Base-by-base conservation (phyloP, 1,284 basidiomycete genomes). In the Cystobasidium slooffiae region DNA sequence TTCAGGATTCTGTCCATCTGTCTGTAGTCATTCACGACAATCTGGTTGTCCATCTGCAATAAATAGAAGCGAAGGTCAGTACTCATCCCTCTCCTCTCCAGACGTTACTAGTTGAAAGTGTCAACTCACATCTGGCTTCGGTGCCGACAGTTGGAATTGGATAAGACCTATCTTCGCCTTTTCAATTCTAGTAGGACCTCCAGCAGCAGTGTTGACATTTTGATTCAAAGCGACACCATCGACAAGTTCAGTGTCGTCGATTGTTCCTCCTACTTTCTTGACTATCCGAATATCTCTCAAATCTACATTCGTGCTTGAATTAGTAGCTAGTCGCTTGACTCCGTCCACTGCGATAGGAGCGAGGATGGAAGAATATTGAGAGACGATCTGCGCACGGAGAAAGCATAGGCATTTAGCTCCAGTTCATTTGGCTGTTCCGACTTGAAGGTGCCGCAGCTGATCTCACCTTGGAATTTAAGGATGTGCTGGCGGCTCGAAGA, bases 1-100 rank as follows among this genome's bases (percentile, higher is more conserved):
- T 99, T 99, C 83, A 99, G 90, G 77, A 99, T 96, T 84, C 97
- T 98, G 87, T 99, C 97, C 96, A 99, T 99, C 84, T 99, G 97
- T 49, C 97, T 90, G 86, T 99, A 99, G 84, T 99, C 96, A 80
- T 97, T 99, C 79, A 99, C 97, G 56, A 99, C 91, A 61, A 99
- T 95, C 47, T 97, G 97, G 86, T 99, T 99, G 85, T 99, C 97
- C 97, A 99, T 99, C 94, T 97, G 77, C 51, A 47, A 0, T 14
- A 20, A 51, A 62, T 46, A 16, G 14, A 43, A 55, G 22, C 41
- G 14, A 46, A 61, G 52, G 62, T 31, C 16, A 70, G 37, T 31
- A 8, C 20, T 22, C 31, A 18, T 56, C n/a, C 37, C 31, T 6
- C 24, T 18, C 18, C 8, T 31, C 37, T 31, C 31, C 31, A 31